Conservation (phyloP, 2,329 filamentous ascomycete species). For the Daldinia sp. region DNA sequence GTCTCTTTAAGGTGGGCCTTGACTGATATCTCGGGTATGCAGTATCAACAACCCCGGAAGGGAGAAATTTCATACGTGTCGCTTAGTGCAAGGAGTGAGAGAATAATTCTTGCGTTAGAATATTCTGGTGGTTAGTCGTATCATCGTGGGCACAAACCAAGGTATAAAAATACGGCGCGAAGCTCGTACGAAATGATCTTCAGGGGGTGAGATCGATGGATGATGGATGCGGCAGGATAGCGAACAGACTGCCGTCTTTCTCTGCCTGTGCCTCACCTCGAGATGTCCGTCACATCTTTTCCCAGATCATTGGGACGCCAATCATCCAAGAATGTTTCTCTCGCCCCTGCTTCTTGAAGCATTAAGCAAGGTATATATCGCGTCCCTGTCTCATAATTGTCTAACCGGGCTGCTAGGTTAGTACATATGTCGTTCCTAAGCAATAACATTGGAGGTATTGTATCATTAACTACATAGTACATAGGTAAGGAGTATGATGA, state of each 20-base stretch:
- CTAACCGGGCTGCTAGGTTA: too few species aligned
- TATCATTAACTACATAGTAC: too few species aligned
- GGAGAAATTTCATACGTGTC: not conserved
- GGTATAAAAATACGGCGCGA: slow-evolving; percentile 17
- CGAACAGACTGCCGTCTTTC: slow-evolving; percentile 16
- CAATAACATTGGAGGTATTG: slow-evolving; percentile 16
- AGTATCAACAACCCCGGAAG: not conserved
- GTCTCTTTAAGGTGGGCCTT: not conserved
- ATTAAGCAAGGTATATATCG: slow-evolving; percentile 2
- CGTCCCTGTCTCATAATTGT: slow-evolving; percentile 15
- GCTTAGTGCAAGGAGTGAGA: slow-evolving; percentile 1
- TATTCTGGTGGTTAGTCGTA: not conserved
- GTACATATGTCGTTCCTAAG: slow-evolving; percentile 13
- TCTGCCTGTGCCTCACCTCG: slow-evolving; percentile 17
- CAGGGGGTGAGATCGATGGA: slow-evolving; percentile 32
- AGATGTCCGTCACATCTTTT: slow-evolving; percentile 22
- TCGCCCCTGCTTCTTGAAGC: slow-evolving; percentile 7
- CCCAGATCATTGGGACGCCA: slow-evolving; percentile 34
- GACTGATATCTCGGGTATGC: slow-evolving; percentile 4
- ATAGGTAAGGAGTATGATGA: too few species aligned
- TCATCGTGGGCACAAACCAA: slow-evolving; percentile 11
- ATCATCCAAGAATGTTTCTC: slow-evolving; percentile 11
- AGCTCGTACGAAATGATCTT: slow-evolving; percentile 24
- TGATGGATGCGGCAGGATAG: slow-evolving; percentile 21
- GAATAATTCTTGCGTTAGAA: slow-evolving; percentile 6